A percentile compares a stretch with the other conserved stretches of the same genome.
These are phyloP conservation scores for Fusarium pininemorale DNA, from an alignment of 2,329 filamentous ascomycete species.

Conservation along the genomic window DNA sequence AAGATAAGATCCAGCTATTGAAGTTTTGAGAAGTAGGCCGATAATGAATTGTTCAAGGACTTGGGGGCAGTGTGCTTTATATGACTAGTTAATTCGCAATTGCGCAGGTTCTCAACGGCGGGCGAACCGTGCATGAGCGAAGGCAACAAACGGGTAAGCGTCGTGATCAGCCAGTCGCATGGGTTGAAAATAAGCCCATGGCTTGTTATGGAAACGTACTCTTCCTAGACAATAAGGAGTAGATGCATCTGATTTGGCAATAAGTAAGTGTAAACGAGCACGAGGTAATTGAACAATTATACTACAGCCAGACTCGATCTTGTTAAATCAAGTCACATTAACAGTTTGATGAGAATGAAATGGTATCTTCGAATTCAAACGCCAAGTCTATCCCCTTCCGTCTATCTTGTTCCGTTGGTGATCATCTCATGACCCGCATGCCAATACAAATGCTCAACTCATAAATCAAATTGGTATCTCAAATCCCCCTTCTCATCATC, in stretches of 20 bases:
- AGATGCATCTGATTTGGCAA: not conserved
- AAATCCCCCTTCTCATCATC: not conserved
- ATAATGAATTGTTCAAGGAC: not conserved
- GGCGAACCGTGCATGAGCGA: not conserved
- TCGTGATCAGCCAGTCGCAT: not conserved
- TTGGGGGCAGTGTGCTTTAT: not conserved
- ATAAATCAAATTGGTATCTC: conserved; percentile 21
- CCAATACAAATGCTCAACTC: not conserved
- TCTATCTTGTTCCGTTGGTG: not conserved
- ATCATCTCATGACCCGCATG: not conserved
- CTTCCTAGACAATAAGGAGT: not conserved
- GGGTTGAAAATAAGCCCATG: not conserved
- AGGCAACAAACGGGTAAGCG: not conserved
- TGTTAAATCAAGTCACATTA: not conserved
- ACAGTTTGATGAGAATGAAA: not conserved
- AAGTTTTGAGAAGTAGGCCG: not conserved
- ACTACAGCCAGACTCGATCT: not conserved
- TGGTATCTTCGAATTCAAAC: not conserved
- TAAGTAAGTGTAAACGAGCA: not conserved
- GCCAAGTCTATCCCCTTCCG: not conserved
- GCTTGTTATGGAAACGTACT: not conserved
- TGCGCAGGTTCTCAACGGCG: not conserved
- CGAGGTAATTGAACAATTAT: not conserved
- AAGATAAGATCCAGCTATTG: not conserved
- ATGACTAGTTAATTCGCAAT: not conserved